Conservation (phyloP, 768 basidiomycete genomes). For the Mycena leptocephala region DNA sequence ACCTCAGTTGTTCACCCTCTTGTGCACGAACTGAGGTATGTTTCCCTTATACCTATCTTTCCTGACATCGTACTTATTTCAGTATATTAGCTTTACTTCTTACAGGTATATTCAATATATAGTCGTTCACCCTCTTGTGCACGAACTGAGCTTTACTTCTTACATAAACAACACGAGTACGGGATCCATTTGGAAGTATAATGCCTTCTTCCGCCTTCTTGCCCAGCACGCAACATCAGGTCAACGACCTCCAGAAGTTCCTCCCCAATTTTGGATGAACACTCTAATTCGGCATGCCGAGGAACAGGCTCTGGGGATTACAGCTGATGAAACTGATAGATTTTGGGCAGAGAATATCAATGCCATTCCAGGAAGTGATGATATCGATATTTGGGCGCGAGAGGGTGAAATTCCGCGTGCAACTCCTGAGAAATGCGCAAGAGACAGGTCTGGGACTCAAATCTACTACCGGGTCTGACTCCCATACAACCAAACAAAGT, state of each 20-base stretch:
- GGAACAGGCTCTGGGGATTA: constrained; percentile 24
- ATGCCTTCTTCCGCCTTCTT: constrained; percentile 23
- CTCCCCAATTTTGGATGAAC: constrained; percentile 19
- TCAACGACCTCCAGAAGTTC: constrained; percentile 8
- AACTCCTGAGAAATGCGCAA: constrained; percentile 9
- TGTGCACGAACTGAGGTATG: not conserved
- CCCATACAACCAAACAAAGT: constrained; percentile 12
- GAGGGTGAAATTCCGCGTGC: not conserved
- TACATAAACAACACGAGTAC: too few species aligned
- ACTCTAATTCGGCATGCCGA: constrained; percentile 16
- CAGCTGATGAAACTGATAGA: constrained; percentile 21
- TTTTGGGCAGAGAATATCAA: constrained; percentile 13
- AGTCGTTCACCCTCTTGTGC: too few species aligned
- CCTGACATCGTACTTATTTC: too few species aligned
- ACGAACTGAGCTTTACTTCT: too few species aligned
- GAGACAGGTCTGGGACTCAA: constrained; percentile 14
- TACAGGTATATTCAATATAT: too few species aligned
- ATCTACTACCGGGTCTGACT: constrained; percentile 12
- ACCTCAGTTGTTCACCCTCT: not conserved
- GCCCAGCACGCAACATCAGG: constrained; percentile 6
- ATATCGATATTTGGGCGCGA: constrained; percentile 9
- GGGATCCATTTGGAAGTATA: constrained; percentile 39
- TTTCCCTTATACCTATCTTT: too few species aligned
- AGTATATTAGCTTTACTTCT: too few species aligned
- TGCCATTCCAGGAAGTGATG: constrained; percentile 25